phyloP scores from a whole-genome alignment of 345 rosid species.

The Ceriops zippeliana region DNA sequence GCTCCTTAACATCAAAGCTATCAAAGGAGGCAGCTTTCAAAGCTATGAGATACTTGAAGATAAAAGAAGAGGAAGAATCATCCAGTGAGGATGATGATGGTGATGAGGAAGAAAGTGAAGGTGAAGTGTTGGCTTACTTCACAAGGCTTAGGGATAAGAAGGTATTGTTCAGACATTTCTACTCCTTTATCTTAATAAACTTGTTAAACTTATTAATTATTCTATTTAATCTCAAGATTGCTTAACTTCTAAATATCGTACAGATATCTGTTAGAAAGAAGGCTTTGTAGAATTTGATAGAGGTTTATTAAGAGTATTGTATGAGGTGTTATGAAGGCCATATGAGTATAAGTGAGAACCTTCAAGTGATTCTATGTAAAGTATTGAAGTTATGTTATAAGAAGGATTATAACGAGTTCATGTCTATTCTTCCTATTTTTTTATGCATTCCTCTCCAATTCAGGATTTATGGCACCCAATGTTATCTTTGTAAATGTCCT shows the following conservation, averaged over 20 bases:
- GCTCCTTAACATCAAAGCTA: no score
- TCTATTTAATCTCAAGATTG: neutral
- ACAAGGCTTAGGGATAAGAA: constrained; percentile 1
- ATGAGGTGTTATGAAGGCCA: constrained; percentile 38
- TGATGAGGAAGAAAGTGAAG: no score
- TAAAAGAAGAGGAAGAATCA: no score
- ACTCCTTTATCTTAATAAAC: neutral
- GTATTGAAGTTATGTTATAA: constrained; percentile 73
- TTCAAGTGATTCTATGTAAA: constrained; percentile 88
- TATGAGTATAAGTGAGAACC: constrained; percentile 37
- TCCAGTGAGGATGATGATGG: no score
- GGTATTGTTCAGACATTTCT: constrained; percentile 35
- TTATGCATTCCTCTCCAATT: neutral
- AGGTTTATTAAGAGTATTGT: constrained; percentile 78
- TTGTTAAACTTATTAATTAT: neutral
- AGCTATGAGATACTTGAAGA: no score
- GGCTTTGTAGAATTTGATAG: constrained; percentile 70
- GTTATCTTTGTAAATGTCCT: constrained; percentile 14
- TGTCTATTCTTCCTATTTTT: constrained; percentile 41
- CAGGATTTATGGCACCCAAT: neutral
- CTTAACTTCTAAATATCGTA: constrained; percentile 7
- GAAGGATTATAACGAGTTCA: constrained; percentile 73
- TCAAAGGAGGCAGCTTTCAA: no score
- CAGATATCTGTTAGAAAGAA: constrained; percentile 84
- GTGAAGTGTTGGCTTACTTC: no score